These are phyloP conservation scores for Sideroxylon spinosum DNA, from an alignment of 179 eudicot species.

Conservation along the genomic window DNA sequence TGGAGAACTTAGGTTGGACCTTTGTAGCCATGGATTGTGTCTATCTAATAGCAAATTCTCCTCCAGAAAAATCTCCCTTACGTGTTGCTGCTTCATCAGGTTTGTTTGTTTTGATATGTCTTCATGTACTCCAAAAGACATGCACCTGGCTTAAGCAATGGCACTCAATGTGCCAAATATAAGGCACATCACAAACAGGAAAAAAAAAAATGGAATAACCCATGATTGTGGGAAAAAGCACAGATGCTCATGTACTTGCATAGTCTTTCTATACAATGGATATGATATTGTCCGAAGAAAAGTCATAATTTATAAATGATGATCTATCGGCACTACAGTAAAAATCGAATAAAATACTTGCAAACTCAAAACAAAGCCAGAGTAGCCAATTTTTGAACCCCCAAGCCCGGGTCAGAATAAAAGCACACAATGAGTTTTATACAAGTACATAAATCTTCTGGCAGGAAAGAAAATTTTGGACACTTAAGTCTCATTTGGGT, in stretches of 20 bases:
- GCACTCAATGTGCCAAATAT: conserved; percentile 1
- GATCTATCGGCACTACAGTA: not conserved
- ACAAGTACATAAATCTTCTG: too few species aligned
- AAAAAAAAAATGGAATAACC: not conserved
- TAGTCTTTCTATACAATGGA: not conserved
- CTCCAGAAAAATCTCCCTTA: conserved; percentile 21
- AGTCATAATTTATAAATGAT: not conserved
- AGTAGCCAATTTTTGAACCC: too few species aligned
- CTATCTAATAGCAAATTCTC: conserved; percentile 32
- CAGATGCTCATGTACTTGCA: not conserved
- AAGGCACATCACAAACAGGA: not conserved
- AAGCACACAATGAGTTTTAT: too few species aligned
- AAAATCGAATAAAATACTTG: not conserved
- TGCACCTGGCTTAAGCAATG: conserved; percentile 20
- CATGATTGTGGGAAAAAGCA: not conserved
- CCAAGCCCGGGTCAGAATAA: too few species aligned
- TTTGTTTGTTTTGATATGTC: conserved; percentile 38
- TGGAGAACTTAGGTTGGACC: conserved; percentile 44
- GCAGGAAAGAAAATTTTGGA: too few species aligned
- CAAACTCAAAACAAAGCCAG: too few species aligned
- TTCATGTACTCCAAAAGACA: conserved; percentile 27
- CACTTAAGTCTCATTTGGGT: too few species aligned
- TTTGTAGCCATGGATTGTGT: conserved; percentile 36
- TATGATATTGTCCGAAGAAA: not conserved
- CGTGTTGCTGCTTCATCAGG: conserved; percentile 32